phyloP scores from a whole-genome alignment of 805 yeast genomes.

The Cyberlindnera galapagoensis region DNA sequence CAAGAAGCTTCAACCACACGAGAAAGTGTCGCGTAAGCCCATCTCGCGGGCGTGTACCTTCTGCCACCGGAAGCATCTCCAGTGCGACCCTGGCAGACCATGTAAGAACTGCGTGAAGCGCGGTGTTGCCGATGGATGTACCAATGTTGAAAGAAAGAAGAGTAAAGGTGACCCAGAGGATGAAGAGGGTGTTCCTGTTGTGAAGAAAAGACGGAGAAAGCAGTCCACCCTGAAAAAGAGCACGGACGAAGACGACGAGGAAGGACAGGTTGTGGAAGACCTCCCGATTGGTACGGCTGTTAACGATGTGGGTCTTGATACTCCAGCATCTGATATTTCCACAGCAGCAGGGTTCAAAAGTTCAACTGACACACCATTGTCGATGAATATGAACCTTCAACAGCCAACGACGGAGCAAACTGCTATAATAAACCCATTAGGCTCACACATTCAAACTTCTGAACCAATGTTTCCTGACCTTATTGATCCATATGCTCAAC shows the following conservation, averaged over 20 bases:
- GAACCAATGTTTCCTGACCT: conserved; percentile 1
- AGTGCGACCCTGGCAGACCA: conserved; percentile 62
- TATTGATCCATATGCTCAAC: conserved; percentile 2
- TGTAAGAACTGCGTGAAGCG: conserved; percentile 66
- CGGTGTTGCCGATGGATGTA: conserved; percentile 47
- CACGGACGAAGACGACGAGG: too few species aligned
- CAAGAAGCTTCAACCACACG: conserved; percentile 45
- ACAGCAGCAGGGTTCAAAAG: too few species aligned
- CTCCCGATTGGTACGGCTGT: too few species aligned
- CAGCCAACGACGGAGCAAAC: neutral
- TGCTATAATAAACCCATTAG: conserved; percentile 1
- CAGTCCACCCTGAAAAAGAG: too few species aligned
- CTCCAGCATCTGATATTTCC: too few species aligned
- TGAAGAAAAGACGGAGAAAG: too few species aligned
- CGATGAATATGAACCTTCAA: neutral
- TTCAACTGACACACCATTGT: too few species aligned
- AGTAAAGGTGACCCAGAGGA: neutral
- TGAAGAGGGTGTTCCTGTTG: too few species aligned
- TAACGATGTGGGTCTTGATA: too few species aligned
- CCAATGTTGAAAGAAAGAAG: conserved; percentile 47
- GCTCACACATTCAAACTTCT: too few species aligned
- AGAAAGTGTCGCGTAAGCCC: conserved; percentile 52
- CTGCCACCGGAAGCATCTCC: conserved; percentile 69
- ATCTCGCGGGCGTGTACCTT: conserved; percentile 64
- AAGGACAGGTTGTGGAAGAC: too few species aligned